Evolutionary conservation across 257 asterid species (phyloP).

Genomic region (Verbena officinalis): DNA sequence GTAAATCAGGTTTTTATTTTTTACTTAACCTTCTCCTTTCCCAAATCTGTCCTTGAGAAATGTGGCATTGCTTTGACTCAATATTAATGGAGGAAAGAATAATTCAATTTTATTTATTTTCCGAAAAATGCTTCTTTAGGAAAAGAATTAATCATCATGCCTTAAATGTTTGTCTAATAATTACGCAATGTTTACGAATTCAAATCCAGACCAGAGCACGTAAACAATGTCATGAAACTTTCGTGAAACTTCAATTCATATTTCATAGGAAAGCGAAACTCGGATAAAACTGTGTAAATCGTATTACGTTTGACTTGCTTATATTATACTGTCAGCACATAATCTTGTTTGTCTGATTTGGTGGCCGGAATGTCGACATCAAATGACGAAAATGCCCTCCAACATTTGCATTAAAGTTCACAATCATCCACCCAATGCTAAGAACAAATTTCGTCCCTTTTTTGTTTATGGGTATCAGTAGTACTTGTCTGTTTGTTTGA

Average conservation of each 20-base stretch:
- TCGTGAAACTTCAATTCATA: slow-evolving; percentile 1
- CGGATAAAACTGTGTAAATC: slow-evolving; percentile 1
- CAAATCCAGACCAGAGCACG: background rate
- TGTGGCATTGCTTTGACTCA: slow-evolving; percentile 2
- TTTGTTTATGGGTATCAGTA: slow-evolving; percentile 30
- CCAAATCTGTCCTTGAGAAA: background rate
- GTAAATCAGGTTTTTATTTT: slow-evolving; percentile 51
- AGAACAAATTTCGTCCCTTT: slow-evolving; percentile 30
- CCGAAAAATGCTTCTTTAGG: slow-evolving; percentile 18
- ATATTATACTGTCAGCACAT: slow-evolving; percentile 52
- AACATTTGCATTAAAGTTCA: background rate
- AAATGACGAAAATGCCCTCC: slow-evolving; percentile 48
- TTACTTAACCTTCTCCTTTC: background rate
- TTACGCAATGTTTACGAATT: background rate
- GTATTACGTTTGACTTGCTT: slow-evolving; percentile 52
- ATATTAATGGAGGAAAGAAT: background rate
- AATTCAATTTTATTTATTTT: background rate
- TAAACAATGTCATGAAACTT: slow-evolving; percentile 9
- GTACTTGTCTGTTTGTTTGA: slow-evolving; percentile 35
- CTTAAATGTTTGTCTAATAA: slow-evolving; percentile 9
- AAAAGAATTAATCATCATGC: slow-evolving; percentile 28
- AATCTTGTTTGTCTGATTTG: slow-evolving; percentile 50
- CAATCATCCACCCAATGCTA: slow-evolving; percentile 27
- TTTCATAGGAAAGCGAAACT: slow-evolving; percentile 26
- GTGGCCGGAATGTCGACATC: slow-evolving; percentile 54